Percentiles rank a stretch among this genome's conserved stretches.
phyloP scores from a whole-genome alignment of 2,329 filamentous ascomycete genomes.

The Aspergillus phoenicis region DNA sequence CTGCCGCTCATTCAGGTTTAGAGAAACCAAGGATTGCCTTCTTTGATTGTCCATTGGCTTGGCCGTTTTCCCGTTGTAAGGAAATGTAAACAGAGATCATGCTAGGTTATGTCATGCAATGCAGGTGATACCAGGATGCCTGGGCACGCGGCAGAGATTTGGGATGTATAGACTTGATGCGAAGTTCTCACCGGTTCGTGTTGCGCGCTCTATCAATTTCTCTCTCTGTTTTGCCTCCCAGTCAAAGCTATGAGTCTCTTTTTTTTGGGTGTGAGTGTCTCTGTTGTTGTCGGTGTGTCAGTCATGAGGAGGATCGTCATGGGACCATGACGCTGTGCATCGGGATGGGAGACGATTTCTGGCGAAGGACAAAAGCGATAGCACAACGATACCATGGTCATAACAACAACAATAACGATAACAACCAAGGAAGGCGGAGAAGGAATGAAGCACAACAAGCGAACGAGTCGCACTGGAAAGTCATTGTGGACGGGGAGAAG shows the following conservation, averaged over 20 bases:
- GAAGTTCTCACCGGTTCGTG: neutral
- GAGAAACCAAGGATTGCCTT: neutral
- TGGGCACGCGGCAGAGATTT: neutral
- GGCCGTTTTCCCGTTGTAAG: neutral
- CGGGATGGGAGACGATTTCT: neutral
- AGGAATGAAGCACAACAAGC: neutral
- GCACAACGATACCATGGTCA: neutral
- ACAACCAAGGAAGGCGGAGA: neutral
- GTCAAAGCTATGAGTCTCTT: neutral
- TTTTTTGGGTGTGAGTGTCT: neutral
- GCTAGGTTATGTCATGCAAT: conserved; percentile 19
- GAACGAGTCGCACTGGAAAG: neutral
- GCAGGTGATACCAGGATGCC: conserved; percentile 23
- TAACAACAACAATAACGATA: neutral
- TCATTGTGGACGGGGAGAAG: too few relatives aligned
- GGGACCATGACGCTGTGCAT: conserved; percentile 1
- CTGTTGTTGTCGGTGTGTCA: neutral
- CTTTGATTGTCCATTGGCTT: neutral
- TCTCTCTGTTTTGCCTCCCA: neutral
- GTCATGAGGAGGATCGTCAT: neutral
- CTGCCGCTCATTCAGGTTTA: neutral
- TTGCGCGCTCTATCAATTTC: neutral
- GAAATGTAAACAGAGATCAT: conserved; percentile 12
- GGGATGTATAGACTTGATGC: conserved; percentile 1
- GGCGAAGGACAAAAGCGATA: neutral